Percentiles rank a stretch among this genome's conserved stretches.
phyloP scores from a whole-genome alignment of 495 filamentous ascomycete species.

The Lasiosphaeria ovina region DNA sequence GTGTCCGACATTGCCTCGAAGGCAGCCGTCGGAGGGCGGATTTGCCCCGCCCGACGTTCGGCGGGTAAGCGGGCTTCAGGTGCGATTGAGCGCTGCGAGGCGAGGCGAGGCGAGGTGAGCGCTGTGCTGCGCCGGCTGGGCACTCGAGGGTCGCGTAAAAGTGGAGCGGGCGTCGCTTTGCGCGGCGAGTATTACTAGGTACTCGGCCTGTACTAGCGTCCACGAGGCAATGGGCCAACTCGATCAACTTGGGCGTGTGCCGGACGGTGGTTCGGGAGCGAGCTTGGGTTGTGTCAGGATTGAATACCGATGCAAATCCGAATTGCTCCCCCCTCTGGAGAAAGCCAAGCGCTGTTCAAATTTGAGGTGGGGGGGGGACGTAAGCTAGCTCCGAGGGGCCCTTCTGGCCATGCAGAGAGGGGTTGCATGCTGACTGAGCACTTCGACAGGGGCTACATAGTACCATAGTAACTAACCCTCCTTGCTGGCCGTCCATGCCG shows the following conservation, averaged over 20 bases:
- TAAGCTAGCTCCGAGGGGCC: no score
- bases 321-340: slow-evolving; percentile 17
- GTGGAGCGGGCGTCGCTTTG: background rate
- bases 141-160: background rate
- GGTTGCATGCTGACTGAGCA: slow-evolving; percentile 24
- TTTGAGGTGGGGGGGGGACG: slow-evolving; percentile 18
- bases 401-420: slow-evolving; percentile 8
- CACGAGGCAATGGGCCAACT: background rate
- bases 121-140: background rate
- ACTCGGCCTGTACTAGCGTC: background rate
- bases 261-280: background rate
- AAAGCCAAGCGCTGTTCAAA: slow-evolving; percentile 27
- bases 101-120: background rate
- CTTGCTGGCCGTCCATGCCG: no score
- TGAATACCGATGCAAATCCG: slow-evolving; percentile 40
- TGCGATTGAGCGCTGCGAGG: slow-evolving; percentile 1
- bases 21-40: background rate
- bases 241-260: background rate
- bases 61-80: background rate
- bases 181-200: background rate
- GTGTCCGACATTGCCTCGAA: slow-evolving; percentile 31
- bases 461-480: no score
- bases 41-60: background rate
- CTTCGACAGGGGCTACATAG: background rate
- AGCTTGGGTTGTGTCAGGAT: slow-evolving; percentile 2